Evolutionary conservation across 257 asterid species (phyloP).

Genomic region (Ajuga chamaepitys): DNA sequence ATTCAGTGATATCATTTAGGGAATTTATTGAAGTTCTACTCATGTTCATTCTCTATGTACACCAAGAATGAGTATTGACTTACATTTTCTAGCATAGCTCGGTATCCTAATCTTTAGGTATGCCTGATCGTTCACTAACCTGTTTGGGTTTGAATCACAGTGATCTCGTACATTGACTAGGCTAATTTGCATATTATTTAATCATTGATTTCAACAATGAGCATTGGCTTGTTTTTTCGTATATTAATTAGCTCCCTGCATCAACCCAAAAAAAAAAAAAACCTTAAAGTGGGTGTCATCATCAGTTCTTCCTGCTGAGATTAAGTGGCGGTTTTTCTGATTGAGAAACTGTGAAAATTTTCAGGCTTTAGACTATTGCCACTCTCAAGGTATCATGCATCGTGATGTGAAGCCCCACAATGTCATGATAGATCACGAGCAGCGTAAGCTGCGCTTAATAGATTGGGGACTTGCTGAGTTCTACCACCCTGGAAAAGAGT

Average conservation of each 20-base stretch:
- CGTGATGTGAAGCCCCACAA: constrained; percentile 67
- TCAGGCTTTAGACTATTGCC: constrained; percentile 58
- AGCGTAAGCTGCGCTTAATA: constrained; percentile 50
- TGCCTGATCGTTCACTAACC: neutral
- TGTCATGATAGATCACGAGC: constrained; percentile 63
- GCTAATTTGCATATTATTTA: neutral
- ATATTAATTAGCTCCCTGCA: neutral
- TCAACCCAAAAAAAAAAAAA: neutral
- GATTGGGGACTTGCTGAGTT: constrained; percentile 73
- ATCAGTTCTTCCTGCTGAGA: neutral
- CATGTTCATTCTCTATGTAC: neutral
- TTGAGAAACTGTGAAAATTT: neutral
- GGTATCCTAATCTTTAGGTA: neutral
- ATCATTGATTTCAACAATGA: neutral
- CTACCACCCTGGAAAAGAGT: constrained; percentile 59
- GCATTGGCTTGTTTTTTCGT: neutral
- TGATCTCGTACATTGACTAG: neutral
- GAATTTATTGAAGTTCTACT: neutral
- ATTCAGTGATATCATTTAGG: neutral
- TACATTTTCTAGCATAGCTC: neutral
- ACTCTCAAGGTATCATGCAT: constrained; percentile 71
- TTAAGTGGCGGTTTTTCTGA: neutral
- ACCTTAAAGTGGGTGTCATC: neutral
- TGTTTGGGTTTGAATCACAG: constrained; percentile 2
- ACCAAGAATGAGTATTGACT: neutral